Percentiles rank a stretch among this genome's conserved stretches.
phyloP scores from a whole-genome alignment of 2,329 filamentous ascomycete species.

The Neopestalotiopsis sp. region DNA sequence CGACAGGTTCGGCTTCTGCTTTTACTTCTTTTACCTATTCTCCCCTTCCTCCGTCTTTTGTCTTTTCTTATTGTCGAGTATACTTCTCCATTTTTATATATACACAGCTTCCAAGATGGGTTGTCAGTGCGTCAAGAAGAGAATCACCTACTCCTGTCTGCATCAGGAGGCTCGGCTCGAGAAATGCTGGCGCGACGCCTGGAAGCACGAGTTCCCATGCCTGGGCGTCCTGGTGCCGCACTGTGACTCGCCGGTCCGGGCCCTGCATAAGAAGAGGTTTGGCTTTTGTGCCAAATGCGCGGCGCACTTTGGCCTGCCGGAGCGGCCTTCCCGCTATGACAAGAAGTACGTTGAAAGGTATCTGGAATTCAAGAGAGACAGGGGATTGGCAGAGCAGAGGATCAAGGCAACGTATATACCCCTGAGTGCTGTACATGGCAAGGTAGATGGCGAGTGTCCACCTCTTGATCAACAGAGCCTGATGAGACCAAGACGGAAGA shows the following conservation, averaged over 20 bases:
- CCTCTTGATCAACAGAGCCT: constrained; percentile 1
- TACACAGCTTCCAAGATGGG: neutral
- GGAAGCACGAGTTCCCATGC: neutral
- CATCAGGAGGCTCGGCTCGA: constrained; percentile 1
- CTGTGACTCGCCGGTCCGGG: constrained; percentile 8
- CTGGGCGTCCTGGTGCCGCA: constrained; percentile 3
- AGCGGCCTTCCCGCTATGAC: neutral
- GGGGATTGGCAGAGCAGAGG: constrained; percentile 24
- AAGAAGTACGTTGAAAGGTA: constrained; percentile 29
- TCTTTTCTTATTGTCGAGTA: neutral
- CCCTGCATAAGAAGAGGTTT: constrained; percentile 6
- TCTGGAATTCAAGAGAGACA: constrained; percentile 30
- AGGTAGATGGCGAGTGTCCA: constrained; percentile 6
- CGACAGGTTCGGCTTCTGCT: neutral
- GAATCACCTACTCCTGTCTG: constrained; percentile 7
- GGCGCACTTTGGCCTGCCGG: constrained; percentile 20
- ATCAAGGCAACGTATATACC: constrained; percentile 27
- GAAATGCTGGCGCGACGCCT: constrained; percentile 13
- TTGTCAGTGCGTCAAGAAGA: neutral
- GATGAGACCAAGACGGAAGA: neutral
- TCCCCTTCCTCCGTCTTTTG: neutral
- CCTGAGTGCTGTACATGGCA: constrained; percentile 23
- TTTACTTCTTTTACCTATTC: neutral
- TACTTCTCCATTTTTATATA: constrained; percentile 8
- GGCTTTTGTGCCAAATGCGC: constrained; percentile 18